Conservation (phyloP, 306 rosid species). For the Castanea mollissima region DNA sequence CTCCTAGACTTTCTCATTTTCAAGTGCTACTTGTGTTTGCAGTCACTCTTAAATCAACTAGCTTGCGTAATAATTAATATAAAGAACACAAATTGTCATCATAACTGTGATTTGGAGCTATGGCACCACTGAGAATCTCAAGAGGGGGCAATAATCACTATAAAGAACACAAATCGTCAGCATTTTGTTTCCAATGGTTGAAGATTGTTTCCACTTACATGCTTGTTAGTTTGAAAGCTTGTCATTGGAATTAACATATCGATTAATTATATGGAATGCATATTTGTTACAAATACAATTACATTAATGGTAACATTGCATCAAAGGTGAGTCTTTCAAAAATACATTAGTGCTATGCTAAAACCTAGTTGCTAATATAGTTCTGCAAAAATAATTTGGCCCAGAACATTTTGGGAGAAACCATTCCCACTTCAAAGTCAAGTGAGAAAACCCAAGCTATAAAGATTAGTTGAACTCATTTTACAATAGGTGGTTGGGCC, state of each 20-base stretch:
- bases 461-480: conserved; percentile 26
- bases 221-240: background rate
- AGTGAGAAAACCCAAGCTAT: background rate
- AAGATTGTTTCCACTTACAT: background rate
- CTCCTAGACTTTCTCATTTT: no score
- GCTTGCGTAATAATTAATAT: background rate
- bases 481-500: conserved; percentile 46
- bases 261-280: background rate
- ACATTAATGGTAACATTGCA: background rate
- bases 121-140: background rate
- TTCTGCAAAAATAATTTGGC: background rate
- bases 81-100: background rate
- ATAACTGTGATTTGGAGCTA: background rate
- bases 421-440: background rate
- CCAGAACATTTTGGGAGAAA: background rate
- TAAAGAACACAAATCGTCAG: no score
- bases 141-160: background rate
- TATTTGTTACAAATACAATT: background rate
- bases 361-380: background rate
- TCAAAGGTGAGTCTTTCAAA: background rate
- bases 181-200: background rate
- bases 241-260: background rate
- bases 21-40: no score
- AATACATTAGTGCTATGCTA: background rate
- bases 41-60: background rate